These are phyloP conservation scores for Strobilomyces confusus DNA, from an alignment of 768 basidiomycete genomes.

Conservation along the genomic window DNA sequence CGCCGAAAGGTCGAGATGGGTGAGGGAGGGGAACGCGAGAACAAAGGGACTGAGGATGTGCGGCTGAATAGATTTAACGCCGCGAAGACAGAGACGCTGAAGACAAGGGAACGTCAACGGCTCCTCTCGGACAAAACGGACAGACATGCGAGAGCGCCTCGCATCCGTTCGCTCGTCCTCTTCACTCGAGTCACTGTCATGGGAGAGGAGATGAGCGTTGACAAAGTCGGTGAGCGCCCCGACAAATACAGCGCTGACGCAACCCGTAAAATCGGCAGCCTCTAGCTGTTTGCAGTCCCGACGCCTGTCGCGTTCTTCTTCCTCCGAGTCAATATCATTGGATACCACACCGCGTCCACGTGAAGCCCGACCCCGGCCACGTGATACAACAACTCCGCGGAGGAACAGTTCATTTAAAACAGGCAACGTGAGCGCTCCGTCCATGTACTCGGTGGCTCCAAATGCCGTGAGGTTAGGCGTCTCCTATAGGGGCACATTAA, in stretches of 20 bases:
- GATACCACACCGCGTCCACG: slow-evolving; percentile 55
- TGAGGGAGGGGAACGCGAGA: slow-evolving; percentile 78
- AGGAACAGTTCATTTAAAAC: slow-evolving; percentile 90
- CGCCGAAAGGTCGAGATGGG: slow-evolving; percentile 87
- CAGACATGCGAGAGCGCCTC: slow-evolving; percentile 32
- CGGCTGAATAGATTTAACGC: slow-evolving; percentile 73
- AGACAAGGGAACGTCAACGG: slow-evolving; percentile 63
- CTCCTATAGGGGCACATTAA: slow-evolving; percentile 50
- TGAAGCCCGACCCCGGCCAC: slow-evolving; percentile 62
- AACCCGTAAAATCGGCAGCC: slow-evolving; percentile 92
- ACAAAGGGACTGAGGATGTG: slow-evolving; percentile 69
- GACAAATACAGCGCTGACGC: slow-evolving; percentile 88
- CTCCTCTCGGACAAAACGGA: slow-evolving; percentile 40
- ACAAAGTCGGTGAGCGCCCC: slow-evolving; percentile 84
- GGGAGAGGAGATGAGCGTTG: slow-evolving; percentile 50
- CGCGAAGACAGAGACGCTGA: slow-evolving; percentile 75
- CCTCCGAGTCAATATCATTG: slow-evolving; percentile 60
- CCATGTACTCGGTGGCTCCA: slow-evolving; percentile 99
- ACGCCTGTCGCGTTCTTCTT: slow-evolving; percentile 72
- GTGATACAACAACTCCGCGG: slow-evolving; percentile 66
- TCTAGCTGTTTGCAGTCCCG: slow-evolving; percentile 74
- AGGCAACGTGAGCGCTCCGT: slow-evolving; percentile 78
- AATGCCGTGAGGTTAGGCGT: slow-evolving; percentile 82
- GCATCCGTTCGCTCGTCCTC: slow-evolving; percentile 36
- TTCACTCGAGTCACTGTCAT: slow-evolving; percentile 41